These are phyloP conservation scores for Pyricularia sp. DNA, from an alignment of 2,329 filamentous ascomycete species.

Conservation along the genomic window DNA sequence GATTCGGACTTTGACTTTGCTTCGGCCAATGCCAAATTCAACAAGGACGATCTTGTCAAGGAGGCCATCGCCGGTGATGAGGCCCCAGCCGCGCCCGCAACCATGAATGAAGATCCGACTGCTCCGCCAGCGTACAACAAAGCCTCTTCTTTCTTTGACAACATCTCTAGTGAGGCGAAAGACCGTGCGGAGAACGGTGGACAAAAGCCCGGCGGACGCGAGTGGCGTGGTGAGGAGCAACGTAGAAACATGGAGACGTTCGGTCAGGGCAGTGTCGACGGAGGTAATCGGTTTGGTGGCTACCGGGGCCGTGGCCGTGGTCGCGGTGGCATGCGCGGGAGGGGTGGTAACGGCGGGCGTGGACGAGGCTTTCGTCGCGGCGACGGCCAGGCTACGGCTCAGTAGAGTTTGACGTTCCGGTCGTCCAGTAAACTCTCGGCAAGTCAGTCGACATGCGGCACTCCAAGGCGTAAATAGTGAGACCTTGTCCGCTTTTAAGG, in stretches of 20 bases:
- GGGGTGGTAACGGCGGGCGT: constrained; percentile 24
- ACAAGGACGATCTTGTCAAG: constrained; percentile 77
- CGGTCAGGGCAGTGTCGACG: constrained; percentile 90
- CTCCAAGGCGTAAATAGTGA: neutral
- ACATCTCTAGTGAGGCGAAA: constrained; percentile 89
- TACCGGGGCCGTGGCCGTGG: constrained; percentile 75
- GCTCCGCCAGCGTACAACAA: constrained; percentile 69
- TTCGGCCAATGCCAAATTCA: constrained; percentile 78
- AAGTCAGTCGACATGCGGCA: neutral
- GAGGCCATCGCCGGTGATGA: constrained; percentile 78
- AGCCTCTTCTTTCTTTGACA: constrained; percentile 88
- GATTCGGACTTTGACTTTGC: constrained; percentile 90
- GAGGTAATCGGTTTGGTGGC: constrained; percentile 49
- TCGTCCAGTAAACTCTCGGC: neutral
- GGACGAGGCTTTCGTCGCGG: constrained; percentile 10
- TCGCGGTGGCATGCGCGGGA: constrained; percentile 45
- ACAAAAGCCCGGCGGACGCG: constrained; percentile 65
- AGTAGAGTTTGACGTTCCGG: constrained; percentile 9
- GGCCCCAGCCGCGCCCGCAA: constrained; percentile 20
- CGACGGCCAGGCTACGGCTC: constrained; percentile 10
- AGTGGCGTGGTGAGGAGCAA: constrained; percentile 88
- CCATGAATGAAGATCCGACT: constrained; percentile 17
- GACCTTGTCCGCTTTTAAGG: neutral
- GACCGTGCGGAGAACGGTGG: constrained; percentile 69
- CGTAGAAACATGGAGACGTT: constrained; percentile 97